Base-by-base conservation (phyloP, 192 early-diverging fungal genomes). In the Phlyctochytrium bullatum region DNA sequence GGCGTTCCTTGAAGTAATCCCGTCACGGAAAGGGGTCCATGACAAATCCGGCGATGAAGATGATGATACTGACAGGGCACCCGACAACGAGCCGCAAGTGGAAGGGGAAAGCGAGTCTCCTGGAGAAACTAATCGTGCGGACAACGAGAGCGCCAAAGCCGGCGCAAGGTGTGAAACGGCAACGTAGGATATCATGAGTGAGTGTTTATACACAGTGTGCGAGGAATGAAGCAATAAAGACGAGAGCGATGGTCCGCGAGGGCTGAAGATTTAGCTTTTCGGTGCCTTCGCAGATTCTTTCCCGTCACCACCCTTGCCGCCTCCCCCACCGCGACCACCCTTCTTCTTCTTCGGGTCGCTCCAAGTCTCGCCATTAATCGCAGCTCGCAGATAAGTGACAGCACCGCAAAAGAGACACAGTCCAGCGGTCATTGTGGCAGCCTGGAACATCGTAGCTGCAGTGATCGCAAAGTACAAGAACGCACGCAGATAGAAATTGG, bases 1-100 rank as follows among this genome's bases (percentile, higher is more conserved):
- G 16, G 90, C 94, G 12, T 92, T 99, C 70, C 24, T 91, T 67
- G 88, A 90, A n/a, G 88, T 91, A n/a, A 91, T 99, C 51, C 97
- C 97, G 35, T 80, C 85, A 58, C 88, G 96, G 33, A 98, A 98
- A 76, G 51, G 52, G 17, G 20, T 40, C 29, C 23, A 64, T 6
- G 4, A 3, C 1, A 40, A 63, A 27, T 25, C 24, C 24, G 29
- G 56, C 32, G 67, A 20, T 27, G 52, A n/a, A 1, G 57, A 64
- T 1, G 72, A 51, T 20, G 64, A 64, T 10, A 59, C 61, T 36
- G 60, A 65, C 34, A 66, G 40, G 35, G 62, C 47, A 59, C 60
- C 36, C 14, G 57, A 53, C 14, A 56, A 33, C 2, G 64, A 66
- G 1, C 67, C 33, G 20, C 62, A 64, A 3, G 61, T 30, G 1